Evolutionary conservation across 192 early-diverging fungal genomes (phyloP).

Genomic region (Coemansia sp.): DNA sequence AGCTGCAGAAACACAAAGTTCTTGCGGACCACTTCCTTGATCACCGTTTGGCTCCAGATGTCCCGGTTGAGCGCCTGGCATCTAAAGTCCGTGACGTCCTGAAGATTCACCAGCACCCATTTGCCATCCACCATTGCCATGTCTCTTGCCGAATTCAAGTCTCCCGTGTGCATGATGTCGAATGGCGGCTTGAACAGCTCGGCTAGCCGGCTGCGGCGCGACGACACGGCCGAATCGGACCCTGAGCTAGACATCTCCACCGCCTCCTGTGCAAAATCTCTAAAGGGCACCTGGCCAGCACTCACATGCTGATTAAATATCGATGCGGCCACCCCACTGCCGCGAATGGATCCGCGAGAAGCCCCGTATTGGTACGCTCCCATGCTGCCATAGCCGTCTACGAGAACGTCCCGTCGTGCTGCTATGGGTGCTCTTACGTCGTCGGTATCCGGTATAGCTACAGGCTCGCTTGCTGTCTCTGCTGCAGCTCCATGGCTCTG

Average conservation of each 20-base stretch:
- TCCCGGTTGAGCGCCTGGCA: constrained; percentile 92
- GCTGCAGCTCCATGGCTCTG: constrained; percentile 21
- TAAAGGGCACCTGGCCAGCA: constrained; percentile 57
- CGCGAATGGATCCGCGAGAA: constrained; percentile 5
- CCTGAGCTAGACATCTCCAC: constrained; percentile 53
- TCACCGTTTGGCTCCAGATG: constrained; percentile 78
- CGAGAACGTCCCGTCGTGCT: constrained; percentile 70
- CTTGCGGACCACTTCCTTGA: constrained; percentile 73
- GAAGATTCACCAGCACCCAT: constrained; percentile 86
- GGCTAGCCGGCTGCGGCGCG: constrained; percentile 61
- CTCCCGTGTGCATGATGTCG: constrained; percentile 79
- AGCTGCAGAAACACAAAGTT: constrained; percentile 88
- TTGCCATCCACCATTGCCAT: constrained; percentile 61
- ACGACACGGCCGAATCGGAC: constrained; percentile 13
- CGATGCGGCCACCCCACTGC: constrained; percentile 34
- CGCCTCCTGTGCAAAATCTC: constrained; percentile 66
- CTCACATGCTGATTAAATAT: constrained; percentile 50
- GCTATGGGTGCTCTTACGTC: constrained; percentile 82
- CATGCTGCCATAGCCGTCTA: constrained; percentile 47
- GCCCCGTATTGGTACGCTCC: constrained; percentile 12
- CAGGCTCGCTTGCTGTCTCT: not conserved
- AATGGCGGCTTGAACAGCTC: constrained; percentile 83
- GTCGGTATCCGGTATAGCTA: constrained; percentile 34
- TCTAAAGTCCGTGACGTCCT: constrained; percentile 78
- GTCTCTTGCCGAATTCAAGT: constrained; percentile 69